A percentile compares a stretch with the other conserved stretches of the same genome.
Conservation (phyloP, 192 early-diverging fungal species). For the Coemansia umbellata region DNA sequence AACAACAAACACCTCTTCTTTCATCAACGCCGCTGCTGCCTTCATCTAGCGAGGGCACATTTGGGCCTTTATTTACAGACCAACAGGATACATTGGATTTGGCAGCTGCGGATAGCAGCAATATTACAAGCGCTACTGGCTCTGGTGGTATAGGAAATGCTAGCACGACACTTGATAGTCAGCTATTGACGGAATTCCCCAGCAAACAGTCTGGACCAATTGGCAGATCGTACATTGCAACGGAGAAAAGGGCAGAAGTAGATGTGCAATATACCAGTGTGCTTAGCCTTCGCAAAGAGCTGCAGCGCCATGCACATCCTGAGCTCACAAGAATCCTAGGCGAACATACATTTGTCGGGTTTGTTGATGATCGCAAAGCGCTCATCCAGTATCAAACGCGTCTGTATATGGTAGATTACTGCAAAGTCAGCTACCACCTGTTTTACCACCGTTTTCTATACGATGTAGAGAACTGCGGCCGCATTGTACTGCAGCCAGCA, state of each 20-base stretch:
- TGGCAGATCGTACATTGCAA: slow-evolving; percentile 20
- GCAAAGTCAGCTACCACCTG: slow-evolving; percentile 73
- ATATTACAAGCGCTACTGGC: too few relatives aligned
- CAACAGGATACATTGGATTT: too few relatives aligned
- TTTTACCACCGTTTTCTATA: slow-evolving; percentile 83
- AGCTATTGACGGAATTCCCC: slow-evolving; percentile 8
- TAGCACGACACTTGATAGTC: neutral
- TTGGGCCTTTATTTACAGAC: too few relatives aligned
- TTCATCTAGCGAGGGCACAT: too few relatives aligned
- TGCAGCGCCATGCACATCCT: slow-evolving; percentile 47
- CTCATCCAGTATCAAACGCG: slow-evolving; percentile 84
- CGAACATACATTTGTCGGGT: slow-evolving; percentile 86
- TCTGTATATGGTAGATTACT: slow-evolving; percentile 81
- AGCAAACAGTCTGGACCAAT: neutral
- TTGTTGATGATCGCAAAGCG: slow-evolving; percentile 73
- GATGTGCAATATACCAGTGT: slow-evolving; percentile 83
- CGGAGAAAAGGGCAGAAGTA: slow-evolving; percentile 48
- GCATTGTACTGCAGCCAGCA: slow-evolving; percentile 59
- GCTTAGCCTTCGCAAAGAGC: slow-evolving; percentile 66
- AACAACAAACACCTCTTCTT: too few relatives aligned
- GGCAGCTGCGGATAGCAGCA: too few relatives aligned
- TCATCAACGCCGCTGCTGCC: too few relatives aligned
- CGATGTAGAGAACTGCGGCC: slow-evolving; percentile 89
- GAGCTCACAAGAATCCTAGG: slow-evolving; percentile 75
- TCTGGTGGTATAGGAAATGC: too few relatives aligned